Evolutionary conservation across 768 basidiomycete species (phyloP), one percentile per base, ranked within the genome.

Genomic region (Astraeus odoratus): DNA sequence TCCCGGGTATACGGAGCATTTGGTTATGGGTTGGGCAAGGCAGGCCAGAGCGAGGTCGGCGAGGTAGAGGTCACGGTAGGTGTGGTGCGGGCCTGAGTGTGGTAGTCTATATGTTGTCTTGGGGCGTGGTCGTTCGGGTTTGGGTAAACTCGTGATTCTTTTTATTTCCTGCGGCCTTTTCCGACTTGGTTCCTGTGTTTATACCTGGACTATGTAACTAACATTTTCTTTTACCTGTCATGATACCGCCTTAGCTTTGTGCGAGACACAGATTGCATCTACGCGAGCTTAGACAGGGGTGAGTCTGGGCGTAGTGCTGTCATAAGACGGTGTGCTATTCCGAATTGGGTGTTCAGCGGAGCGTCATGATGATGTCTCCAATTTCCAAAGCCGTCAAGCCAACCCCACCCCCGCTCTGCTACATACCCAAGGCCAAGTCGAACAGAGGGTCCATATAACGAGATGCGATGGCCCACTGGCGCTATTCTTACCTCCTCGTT

Each of bases 11-110:
- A 72, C 35, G 66, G 64, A 35, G 82, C 78, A 15, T 67, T 86
- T 47, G 67, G 67, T 18, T 63, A 51, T 53, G 36, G 36, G 36
- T 39, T 23, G 23, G 37, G 37, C n/a, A 40, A 64, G 23, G 51
- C 51, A 30, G 47, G 62, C 7, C 65, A 53, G 23, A 58, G 49
- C 23, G 60, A 57, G 12, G 48, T 51, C 43, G 58, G 46, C 8
- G 76, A 76, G 19, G 76, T 80, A 39, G 80, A 84, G 56, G 80
- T 89, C 8, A 86, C 83, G 0, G 78, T 89, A 19, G 86, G 86
- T 3, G 71, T 87, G 48, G 80, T 87, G 26, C 68, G 79, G 45
- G 83, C 76, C 8, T 82, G 55, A 59, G 43, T 51, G 34, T 36
- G 37, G 37, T 35, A 16, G 16, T 1, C n/a, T 34, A n/a, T n/a